Conservation (phyloP, 2,329 filamentous ascomycete species). For the Furcasterigmium furcatum region DNA sequence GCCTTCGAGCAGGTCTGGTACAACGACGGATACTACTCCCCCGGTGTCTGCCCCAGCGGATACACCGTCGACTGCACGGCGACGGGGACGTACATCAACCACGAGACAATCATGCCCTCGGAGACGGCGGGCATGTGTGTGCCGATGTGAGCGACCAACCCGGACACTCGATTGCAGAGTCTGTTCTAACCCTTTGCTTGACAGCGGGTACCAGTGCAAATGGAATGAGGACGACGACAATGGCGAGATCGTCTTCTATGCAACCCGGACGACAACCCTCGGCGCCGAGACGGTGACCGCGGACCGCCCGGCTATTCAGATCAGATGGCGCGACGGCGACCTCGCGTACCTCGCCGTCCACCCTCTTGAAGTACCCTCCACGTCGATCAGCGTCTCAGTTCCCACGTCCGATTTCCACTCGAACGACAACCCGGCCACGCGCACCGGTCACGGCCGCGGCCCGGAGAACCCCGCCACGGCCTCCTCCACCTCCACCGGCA, state of each 20-base stretch:
- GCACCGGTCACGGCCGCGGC: no score
- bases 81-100: background rate
- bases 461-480: no score
- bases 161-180: background rate
- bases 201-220: background rate
- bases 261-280: background rate
- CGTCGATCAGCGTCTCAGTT: no score
- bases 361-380: background rate
- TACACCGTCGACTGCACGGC: background rate
- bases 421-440: no score
- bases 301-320: background rate
- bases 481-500: background rate
- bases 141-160: background rate
- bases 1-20: background rate
- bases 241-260: background rate
- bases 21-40: conserved; percentile 3
- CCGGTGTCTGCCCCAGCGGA: background rate
- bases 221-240: background rate
- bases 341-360: background rate
- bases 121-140: conserved; percentile 1
- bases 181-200: background rate
- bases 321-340: background rate
- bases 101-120: background rate
- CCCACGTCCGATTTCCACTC: no score
- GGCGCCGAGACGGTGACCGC: background rate